A percentile compares a stretch with the other conserved stretches of the same genome.
These are phyloP conservation scores for Diaporthe vaccinii DNA, from an alignment of 2,329 filamentous ascomycete species.

Conservation along the genomic window DNA sequence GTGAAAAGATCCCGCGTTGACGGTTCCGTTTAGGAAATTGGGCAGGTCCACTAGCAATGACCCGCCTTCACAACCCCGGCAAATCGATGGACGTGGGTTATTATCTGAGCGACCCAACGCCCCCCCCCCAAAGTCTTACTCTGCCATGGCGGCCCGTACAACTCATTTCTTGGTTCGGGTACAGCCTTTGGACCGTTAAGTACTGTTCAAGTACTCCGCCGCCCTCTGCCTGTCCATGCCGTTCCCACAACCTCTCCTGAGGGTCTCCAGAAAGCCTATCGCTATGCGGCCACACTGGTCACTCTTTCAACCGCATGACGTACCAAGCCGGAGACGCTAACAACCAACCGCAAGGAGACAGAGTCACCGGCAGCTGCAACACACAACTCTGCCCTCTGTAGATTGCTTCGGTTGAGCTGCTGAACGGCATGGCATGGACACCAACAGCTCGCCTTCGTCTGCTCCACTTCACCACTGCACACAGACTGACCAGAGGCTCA, in stretches of 20 bases:
- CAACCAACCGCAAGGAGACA: conserved; percentile 33
- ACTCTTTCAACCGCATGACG: conserved; percentile 35
- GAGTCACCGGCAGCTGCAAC: conserved; percentile 26
- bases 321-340: conserved; percentile 40
- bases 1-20: conserved; percentile 29
- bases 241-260: conserved; percentile 30
- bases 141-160: conserved; percentile 38
- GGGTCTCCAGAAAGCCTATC: conserved; percentile 20
- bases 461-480: conserved; percentile 37
- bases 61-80: conserved; percentile 37
- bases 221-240: conserved; percentile 25
- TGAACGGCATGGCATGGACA: conserved; percentile 34
- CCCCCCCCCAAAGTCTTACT: conserved; percentile 11
- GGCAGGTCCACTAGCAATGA: conserved; percentile 35
- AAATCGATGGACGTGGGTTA: conserved; percentile 37
- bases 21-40: conserved; percentile 31
- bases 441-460: conserved; percentile 32
- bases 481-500: conserved; percentile 39
- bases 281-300: conserved; percentile 35
- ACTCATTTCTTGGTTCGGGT: conserved; percentile 34
- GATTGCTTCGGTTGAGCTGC: conserved; percentile 28
- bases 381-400: conserved; percentile 27
- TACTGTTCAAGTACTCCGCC: conserved; percentile 38
- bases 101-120: conserved; percentile 31
- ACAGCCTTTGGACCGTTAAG: conserved; percentile 37